Base-by-base conservation (phyloP, 179 eudicot genomes). In the Gypsophila paniculata region DNA sequence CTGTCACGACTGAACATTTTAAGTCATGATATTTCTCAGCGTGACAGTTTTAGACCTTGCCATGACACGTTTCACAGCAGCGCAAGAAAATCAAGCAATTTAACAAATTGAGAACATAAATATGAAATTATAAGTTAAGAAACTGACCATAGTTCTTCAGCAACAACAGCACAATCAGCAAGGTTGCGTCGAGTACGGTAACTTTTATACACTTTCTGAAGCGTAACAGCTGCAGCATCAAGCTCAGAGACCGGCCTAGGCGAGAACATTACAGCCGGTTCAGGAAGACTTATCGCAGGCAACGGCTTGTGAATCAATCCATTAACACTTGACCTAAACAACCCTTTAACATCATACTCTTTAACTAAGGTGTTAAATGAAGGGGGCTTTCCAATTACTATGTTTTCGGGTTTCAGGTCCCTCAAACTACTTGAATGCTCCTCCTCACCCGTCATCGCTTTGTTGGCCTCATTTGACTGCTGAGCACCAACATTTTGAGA, bases 131-230 rank as follows among this genome's bases (percentile, higher is more conserved):
- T 10, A 25, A 7, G 42, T 36, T 36, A 2, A 7, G n/a, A n/a
- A 18, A 80, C 89, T 55, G 36, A 90, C 97, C 95, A 91, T 51
- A 91, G 78, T 69, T 91, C 92, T 73, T 91, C 97, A 55, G 85
- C 89, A 48, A 89, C 91, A 72, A 89, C 97, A 18, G 97, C 96
- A 70, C 96, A 87, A 89, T 89, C 97, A 11, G 96, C 97, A 48
- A 89, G 88, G 46, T 87, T 85, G 29, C 97, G 75, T 63, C 97
- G 73, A 74, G 97, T 91, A 39, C 92, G 60, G 42, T 87, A 91
- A 82, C 97, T 86, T 75, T 87, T 91, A 65, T 89, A 89, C 32
- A 89, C 88, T 68, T 91, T 89, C 84, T 90, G 96, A 65, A 90
- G 74, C 79, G 77, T 87, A 6, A 83, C 80, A 29, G 97, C 96